Conservation (phyloP, 345 rosid genomes). For the Cardamine occulta region DNA sequence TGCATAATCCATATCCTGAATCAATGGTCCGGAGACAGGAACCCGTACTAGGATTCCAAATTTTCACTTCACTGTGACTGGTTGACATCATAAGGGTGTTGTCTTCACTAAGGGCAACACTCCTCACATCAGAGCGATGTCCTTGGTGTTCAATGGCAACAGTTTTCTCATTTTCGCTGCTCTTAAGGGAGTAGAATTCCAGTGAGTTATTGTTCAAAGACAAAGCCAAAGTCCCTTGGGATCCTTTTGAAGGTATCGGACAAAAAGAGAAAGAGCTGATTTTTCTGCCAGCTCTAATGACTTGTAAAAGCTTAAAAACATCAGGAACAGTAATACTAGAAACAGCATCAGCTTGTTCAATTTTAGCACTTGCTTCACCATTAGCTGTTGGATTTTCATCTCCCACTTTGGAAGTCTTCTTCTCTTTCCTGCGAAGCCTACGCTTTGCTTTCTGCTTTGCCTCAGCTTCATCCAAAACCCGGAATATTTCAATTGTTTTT, state of each 20-base stretch:
- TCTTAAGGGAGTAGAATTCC: slow-evolving; percentile 78
- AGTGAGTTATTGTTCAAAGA: slow-evolving; percentile 86
- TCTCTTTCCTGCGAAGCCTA: slow-evolving; percentile 87
- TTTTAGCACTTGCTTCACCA: slow-evolving; percentile 46
- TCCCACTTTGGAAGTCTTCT: slow-evolving; percentile 64
- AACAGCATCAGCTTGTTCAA: slow-evolving; percentile 47
- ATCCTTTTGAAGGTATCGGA: slow-evolving; percentile 63
- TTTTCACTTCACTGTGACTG: slow-evolving; percentile 85
- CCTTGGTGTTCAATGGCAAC: slow-evolving; percentile 86
- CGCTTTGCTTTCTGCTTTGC: slow-evolving; percentile 88
- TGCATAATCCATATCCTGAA: slow-evolving; percentile 93
- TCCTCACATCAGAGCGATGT: slow-evolving; percentile 93
- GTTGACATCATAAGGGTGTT: slow-evolving; percentile 91
- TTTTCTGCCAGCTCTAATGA: slow-evolving; percentile 76
- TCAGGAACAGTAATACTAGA: slow-evolving; percentile 59
- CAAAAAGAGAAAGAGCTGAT: slow-evolving; percentile 82
- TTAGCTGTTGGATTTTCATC: slow-evolving; percentile 42
- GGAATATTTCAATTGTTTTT: slow-evolving; percentile 74
- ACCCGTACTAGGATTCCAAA: slow-evolving; percentile 98
- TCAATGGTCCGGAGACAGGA: slow-evolving; percentile 88
- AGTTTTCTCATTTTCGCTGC: slow-evolving; percentile 53
- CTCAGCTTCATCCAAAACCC: slow-evolving; percentile 74
- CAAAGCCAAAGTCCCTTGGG: slow-evolving; percentile 72
- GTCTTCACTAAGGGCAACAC: slow-evolving; percentile 86
- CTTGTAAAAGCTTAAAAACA: slow-evolving; percentile 80